Conservation (phyloP, 495 filamentous ascomycete species). For the Aspergillus ellipticus region DNA sequence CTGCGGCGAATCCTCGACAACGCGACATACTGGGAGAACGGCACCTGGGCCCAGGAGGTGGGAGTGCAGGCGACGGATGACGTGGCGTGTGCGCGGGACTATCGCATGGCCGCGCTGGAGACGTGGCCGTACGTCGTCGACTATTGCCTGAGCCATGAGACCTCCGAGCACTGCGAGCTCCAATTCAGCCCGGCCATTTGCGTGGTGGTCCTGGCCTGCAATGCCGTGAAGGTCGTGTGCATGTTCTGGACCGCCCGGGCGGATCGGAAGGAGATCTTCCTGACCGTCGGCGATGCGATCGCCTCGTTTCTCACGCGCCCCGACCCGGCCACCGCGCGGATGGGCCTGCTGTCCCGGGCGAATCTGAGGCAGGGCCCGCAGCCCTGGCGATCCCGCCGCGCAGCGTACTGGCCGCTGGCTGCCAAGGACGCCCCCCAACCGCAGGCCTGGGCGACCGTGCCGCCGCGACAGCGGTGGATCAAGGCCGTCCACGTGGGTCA, state of each 20-base stretch:
- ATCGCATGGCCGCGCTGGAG: too few species aligned
- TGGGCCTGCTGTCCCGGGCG: slow-evolving; percentile 6
- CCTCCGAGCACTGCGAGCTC: slow-evolving; percentile 7
- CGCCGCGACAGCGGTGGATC: background rate
- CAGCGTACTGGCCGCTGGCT: background rate
- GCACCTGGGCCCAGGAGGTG: background rate
- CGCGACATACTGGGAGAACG: background rate
- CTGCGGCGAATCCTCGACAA: background rate
- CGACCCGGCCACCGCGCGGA: slow-evolving; percentile 5
- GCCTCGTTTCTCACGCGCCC: slow-evolving; percentile 12
- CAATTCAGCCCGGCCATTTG: slow-evolving; percentile 12
- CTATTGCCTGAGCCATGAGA: background rate
- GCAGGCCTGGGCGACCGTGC: background rate
- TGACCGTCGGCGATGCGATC: slow-evolving; percentile 16
- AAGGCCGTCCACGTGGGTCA: slow-evolving; percentile 2
- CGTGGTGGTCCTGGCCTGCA: slow-evolving; percentile 5
- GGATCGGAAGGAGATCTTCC: background rate
- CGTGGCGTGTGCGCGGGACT: background rate
- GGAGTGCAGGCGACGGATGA: background rate
- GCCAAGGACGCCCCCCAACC: background rate
- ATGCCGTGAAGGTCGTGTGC: slow-evolving; percentile 5
- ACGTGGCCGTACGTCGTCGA: background rate
- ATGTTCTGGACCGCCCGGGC: slow-evolving; percentile 3
- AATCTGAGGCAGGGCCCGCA: background rate
- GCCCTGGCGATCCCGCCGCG: background rate